Evolutionary conservation across 139 green algal genomes (phyloP), one percentile per base, ranked within the genome.

Genomic region (Chlorella sp.): DNA sequence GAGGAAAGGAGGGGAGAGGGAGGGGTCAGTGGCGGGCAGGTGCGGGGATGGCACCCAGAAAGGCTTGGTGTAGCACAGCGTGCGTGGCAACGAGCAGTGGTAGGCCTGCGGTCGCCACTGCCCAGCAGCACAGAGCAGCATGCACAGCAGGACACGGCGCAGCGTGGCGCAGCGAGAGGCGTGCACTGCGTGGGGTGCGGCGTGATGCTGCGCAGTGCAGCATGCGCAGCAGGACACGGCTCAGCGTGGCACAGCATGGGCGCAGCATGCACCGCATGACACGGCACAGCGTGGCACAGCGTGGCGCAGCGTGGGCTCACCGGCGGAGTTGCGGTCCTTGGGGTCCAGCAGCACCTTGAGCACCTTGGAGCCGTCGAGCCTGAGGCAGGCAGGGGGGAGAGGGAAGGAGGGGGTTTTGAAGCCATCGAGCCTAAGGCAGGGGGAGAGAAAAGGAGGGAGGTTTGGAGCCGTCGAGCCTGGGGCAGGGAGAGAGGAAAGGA

Each of bases 321-420:
- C 80, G 22, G 83, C 83, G 19, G 88, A 96, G 96, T 99, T 99
- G 90, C 97, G 95, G 92, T 99, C 98, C 97, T 99, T 99, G 92
- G 98, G 97, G 94, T 99, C 97, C 82, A 99, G 92, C 91, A 97
- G 96, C 88, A 98, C 96, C 97, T 98, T 98, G n/a, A 99, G 93
- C 34, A 97, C 89, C 92, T 97, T 97, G 85, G 95, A 98, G 82
- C 98, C 98, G 87, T 99, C 98, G 84, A 97, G 89, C 64, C 64
- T 71, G 64, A 15, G n/a, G 73, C 3, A 11, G 42, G 69, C 40
- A 61, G 11, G 39, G 83, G 16, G 34, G 34, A n/a, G 34, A 53
- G 57, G n/a, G 53, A 2, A 15, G 71, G 71, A 2, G 71, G 71
- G n/a, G n/a, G n/a, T n/a, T n/a, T n/a, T n/a, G n/a, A n/a, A n/a